Base-by-base conservation (phyloP, 2,329 filamentous ascomycete genomes). In the Hypocreales sp. region DNA sequence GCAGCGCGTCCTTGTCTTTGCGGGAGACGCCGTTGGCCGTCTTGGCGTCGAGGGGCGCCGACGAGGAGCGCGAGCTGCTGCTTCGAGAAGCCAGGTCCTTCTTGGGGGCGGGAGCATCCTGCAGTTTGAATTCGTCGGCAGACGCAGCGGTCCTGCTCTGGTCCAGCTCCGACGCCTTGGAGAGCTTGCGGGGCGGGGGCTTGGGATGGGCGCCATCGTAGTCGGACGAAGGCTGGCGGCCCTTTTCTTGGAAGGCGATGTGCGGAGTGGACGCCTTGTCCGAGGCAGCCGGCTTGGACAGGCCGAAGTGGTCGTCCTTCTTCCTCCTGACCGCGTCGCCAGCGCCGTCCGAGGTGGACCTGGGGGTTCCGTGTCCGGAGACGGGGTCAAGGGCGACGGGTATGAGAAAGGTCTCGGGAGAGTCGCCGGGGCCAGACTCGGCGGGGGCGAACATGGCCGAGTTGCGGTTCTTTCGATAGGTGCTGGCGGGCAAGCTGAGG, bases 221-320 rank as follows among this genome's bases (percentile, higher is more conserved):
- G 8, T 76, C 70, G 3, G 72, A 69, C 1, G 73, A 74, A 12
- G 42, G 18, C 25, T 52, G 46, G 3, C 79, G 69, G 2, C 72
- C 71, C 51, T 86, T 90, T 42, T 92, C 82, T 48, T 92, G 83
- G 47, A 84, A 92, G 14, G 83, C 79, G 41, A 92, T 92, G 44
- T 93, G 84, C n/a, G 84, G 82, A 11, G 81, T 84, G 3, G 73
- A 67, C 32, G 57, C 48, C 27, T 68, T 60, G 4, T 49, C 35
- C 3, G 50, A 37, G 11, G 53, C 38, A 3, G 49, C 39, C n/a
- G 51, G 44, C 44, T 60, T 64, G 19, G 55, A 35, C 5, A 53
- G 41, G 27, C 49, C 56, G 42, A 76, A 77, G 38, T 77, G 77
- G 36, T 79, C 74, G 35, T 60, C 67, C 15, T 70, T 61, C 35